Conservation (phyloP, 371 early-diverging fungal species). For the Mucor indicus region DNA sequence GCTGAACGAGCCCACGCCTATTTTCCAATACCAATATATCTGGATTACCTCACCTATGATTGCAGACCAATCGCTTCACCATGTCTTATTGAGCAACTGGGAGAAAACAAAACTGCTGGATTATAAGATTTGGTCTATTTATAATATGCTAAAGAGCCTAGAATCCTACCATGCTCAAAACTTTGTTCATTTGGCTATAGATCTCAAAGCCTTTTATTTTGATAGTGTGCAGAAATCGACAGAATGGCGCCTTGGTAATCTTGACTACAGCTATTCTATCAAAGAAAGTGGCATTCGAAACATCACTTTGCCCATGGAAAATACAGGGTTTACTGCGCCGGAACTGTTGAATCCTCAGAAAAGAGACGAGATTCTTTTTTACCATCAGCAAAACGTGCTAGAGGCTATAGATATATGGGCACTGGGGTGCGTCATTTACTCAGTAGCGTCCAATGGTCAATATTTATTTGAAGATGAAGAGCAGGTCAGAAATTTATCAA, state of each 20-base stretch:
- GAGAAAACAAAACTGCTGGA: constrained; percentile 6
- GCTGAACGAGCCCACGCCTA: constrained; percentile 13
- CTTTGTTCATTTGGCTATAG: constrained; percentile 16
- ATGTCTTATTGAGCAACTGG: constrained; percentile 1
- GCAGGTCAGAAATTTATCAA: constrained; percentile 3
- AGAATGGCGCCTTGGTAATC: constrained; percentile 19
- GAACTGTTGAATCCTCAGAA: constrained; percentile 3
- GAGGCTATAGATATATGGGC: constrained; percentile 18
- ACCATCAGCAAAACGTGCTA: too few species aligned
- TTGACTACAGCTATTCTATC: too few species aligned
- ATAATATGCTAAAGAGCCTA: constrained; percentile 10
- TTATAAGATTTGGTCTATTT: constrained; percentile 17
- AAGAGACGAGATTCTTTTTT: background rate
- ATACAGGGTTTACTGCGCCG: constrained; percentile 7
- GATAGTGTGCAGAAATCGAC: constrained; percentile 6
- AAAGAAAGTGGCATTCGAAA: too few species aligned
- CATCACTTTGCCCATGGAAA: too few species aligned
- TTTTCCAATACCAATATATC: constrained; percentile 13
- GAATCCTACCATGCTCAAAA: constrained; percentile 8
- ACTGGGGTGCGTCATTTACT: constrained; percentile 16
- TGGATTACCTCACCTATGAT: constrained; percentile 25
- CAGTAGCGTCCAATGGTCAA: constrained; percentile 4
- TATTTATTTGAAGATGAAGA: constrained; percentile 2
- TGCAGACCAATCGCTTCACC: constrained; percentile 10
- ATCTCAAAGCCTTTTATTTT: constrained; percentile 12